Base-by-base conservation (phyloP, 2,329 filamentous ascomycete species). In the Calonectria multiphialidica region DNA sequence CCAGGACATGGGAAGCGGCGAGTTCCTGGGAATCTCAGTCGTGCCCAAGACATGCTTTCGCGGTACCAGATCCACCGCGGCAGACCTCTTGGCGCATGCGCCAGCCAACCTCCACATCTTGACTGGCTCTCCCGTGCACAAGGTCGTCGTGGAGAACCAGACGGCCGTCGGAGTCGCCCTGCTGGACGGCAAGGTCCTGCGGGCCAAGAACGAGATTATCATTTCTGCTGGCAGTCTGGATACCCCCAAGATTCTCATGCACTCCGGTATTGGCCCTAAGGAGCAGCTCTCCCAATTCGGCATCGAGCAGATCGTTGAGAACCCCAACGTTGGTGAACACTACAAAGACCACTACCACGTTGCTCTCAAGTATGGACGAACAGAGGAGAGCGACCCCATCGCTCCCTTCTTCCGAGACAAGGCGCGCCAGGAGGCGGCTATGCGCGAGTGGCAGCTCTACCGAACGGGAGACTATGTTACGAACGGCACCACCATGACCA, bases 341-440 rank as follows among this genome's bases (percentile, higher is more conserved):
- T 75, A 47, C 55, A 72, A 67, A 37, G 74, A 75, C 45, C 72
- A 75, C 64, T 75, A 75, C 42, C 74, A 75, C 44, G 55, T 74
- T 6, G 57, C 64, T 1, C 72, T 75, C 61, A 75, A 75, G 37
- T 75, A 70, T 49, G 74, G 63, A 6, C 72, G 74, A 8, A 61
- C 50, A 7, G 72, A 75, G 64, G 44, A 74, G 9, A 65, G 66
- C 6, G 64, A 72, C 47, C 47, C 33, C 3, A 45, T 72, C 21
- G 63, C 50, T 8, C 28, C 69, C 12, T 74, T 75, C 61, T 74
- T 75, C 72, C 72, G 63, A 59, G 71, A 70, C 64, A 71, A 72
- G 65, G 67, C 66, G 12, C 74, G 70, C 13, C 70, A 72, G 50
- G 74, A 71, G 16, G 66, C 69, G 0, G 72, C 74, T 0, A 62